Evolutionary conservation across 164 flowering plant genomes (phyloP).

Genomic region (Liriodendron chinense): DNA sequence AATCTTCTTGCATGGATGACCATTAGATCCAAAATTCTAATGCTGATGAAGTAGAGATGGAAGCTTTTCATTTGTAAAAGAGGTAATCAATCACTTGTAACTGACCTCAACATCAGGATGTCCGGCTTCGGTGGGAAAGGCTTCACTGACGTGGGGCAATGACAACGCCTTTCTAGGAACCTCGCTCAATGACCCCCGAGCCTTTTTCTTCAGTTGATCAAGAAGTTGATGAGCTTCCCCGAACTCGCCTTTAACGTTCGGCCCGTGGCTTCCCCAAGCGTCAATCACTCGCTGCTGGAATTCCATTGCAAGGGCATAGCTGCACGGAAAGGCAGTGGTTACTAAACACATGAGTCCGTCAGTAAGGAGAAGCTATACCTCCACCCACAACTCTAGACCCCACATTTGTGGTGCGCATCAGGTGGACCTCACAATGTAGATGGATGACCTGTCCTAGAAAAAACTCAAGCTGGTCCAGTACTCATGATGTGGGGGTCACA

Average conservation of each 20-base stretch:
- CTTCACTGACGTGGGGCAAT: constrained; percentile 25
- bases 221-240: constrained; percentile 47
- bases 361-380: too few species aligned
- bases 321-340: too few species aligned
- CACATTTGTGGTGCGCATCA: too few species aligned
- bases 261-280: constrained; percentile 52
- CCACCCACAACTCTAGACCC: too few species aligned
- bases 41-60: too few species aligned
- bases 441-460: too few species aligned
- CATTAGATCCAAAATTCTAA: too few species aligned
- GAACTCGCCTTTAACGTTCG: constrained; percentile 36
- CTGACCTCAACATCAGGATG: constrained; percentile 12
- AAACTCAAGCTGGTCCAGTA: too few species aligned
- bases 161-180: constrained; percentile 41
- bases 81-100: neutral
- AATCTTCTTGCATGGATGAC: too few species aligned
- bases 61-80: neutral
- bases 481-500: too few species aligned
- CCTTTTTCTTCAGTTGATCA: constrained; percentile 42
- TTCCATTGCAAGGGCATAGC: constrained; percentile 46
- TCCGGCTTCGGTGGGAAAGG: constrained; percentile 10
- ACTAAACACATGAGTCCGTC: too few species aligned
- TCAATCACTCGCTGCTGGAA: constrained; percentile 51
- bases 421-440: too few species aligned
- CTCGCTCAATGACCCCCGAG: constrained; percentile 18